A percentile compares a stretch with the other conserved stretches of the same genome.
Evolutionary conservation across 2,329 filamentous ascomycete species (phyloP).

Genomic region (Phoma herbarum): DNA sequence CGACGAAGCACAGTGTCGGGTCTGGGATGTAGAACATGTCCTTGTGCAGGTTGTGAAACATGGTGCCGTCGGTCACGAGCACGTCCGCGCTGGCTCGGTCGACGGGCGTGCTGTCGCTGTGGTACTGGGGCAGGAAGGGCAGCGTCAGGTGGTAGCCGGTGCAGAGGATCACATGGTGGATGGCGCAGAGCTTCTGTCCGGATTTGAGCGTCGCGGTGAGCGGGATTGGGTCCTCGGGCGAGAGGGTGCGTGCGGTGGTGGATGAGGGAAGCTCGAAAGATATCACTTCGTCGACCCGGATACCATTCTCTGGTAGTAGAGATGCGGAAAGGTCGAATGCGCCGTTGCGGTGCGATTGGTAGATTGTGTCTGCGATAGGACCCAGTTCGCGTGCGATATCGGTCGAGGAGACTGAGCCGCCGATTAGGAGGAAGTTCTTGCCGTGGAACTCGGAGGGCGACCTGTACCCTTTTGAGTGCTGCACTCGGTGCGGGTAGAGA

Average conservation of each 20-base stretch:
- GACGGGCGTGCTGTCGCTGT: constrained; percentile 55
- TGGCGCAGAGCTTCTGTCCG: constrained; percentile 61
- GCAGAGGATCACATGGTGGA: constrained; percentile 70
- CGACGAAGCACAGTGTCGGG: constrained; percentile 69
- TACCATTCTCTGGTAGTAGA: constrained; percentile 63
- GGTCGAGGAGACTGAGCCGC: constrained; percentile 63
- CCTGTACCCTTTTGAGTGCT: constrained; percentile 63
- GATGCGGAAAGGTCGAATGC: constrained; percentile 65
- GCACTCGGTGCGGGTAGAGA: constrained; percentile 55
- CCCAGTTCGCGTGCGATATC: constrained; percentile 65
- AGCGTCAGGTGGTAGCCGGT: constrained; percentile 75
- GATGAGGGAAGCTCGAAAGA: constrained; percentile 52
- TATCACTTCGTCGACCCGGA: constrained; percentile 62
- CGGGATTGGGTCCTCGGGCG: constrained; percentile 55
- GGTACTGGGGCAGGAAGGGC: constrained; percentile 67
- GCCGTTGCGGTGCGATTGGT: constrained; percentile 68
- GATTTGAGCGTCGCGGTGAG: constrained; percentile 63
- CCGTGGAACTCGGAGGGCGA: constrained; percentile 58
- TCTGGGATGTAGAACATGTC: constrained; percentile 77
- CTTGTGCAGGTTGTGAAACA: constrained; percentile 72
- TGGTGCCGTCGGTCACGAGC: constrained; percentile 71
- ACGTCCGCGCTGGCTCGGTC: constrained; percentile 54
- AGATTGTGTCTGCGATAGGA: constrained; percentile 55
- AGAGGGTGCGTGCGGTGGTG: constrained; percentile 1
- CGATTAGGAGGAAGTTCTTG: constrained; percentile 66